Conservation (phyloP, 176 grass and related monocot species). For the Oryza australiensis region DNA sequence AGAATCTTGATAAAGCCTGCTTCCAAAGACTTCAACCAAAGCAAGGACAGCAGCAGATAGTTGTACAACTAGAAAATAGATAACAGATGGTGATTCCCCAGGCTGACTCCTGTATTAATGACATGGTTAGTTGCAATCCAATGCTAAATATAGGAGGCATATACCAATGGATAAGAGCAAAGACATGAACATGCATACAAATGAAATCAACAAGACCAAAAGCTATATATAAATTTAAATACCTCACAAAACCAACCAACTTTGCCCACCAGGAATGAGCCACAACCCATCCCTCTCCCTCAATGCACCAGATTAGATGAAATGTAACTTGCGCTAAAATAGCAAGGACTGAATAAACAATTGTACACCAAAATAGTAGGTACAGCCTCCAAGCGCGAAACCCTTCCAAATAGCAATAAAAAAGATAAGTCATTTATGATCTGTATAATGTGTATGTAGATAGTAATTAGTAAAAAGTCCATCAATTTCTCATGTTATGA, state of each 20-base stretch:
- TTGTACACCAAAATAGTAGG: slow-evolving; percentile 60
- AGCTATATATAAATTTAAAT: slow-evolving; percentile 24
- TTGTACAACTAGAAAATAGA: slow-evolving; percentile 82
- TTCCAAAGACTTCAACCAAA: slow-evolving; percentile 75
- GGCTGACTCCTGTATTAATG: slow-evolving; percentile 74
- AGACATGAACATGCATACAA: slow-evolving; percentile 18
- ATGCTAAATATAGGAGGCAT: slow-evolving; percentile 17
- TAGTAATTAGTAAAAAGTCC: background rate
- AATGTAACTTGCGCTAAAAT: slow-evolving; percentile 75
- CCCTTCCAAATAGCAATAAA: slow-evolving; percentile 51
- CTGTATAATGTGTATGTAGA: background rate
- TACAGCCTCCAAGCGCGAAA: slow-evolving; percentile 69
- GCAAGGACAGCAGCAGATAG: slow-evolving; percentile 69
- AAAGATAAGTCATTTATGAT: slow-evolving; percentile 10
- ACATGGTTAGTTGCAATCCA: slow-evolving; percentile 28
- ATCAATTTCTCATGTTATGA: slow-evolving; percentile 1
- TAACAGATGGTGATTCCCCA: slow-evolving; percentile 73
- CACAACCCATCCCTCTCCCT: slow-evolving; percentile 64
- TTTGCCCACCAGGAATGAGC: slow-evolving; percentile 73
- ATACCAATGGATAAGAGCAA: slow-evolving; percentile 27
- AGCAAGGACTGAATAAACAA: slow-evolving; percentile 78
- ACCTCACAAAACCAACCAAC: slow-evolving; percentile 89
- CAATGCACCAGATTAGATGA: slow-evolving; percentile 80
- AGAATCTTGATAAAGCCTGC: slow-evolving; percentile 74
- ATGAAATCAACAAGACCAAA: slow-evolving; percentile 33